Evolutionary conservation across 805 yeast species (phyloP), one percentile per base, ranked within the genome.

Genomic region (Candida coleopterorum): DNA sequence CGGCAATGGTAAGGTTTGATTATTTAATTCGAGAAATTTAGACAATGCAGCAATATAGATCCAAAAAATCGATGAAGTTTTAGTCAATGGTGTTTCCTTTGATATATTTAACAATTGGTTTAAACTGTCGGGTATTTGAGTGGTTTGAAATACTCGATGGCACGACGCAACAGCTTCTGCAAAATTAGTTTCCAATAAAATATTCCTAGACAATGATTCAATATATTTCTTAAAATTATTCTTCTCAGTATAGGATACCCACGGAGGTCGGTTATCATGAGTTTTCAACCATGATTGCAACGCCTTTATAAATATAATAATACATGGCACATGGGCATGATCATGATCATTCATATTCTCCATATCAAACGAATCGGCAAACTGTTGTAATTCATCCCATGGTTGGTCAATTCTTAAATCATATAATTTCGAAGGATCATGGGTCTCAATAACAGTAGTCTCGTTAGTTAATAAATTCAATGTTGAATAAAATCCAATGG

Each of bases 341-440:
- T 64, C 68, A 4, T 61, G 61, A 27, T 68, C 74, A 32, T 67
- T 71, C 25, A 81, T 40, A 0, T 42, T 21, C 1, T 64, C 63
- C 9, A 83, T 44, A 37, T 79, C 76, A 31, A 79, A 62, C 1
- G 74, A 55, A 33, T 76, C 73, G 11, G 74, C 66, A 45, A 68
- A 77, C 0, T 56, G 60, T 25, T 57, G 55, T 6, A 88, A 57
- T 45, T 84, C 87, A 1, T 67, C 59, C 96, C 96, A 90, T 1
- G 93, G 85, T 4, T 53, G 38, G 41, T 77, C 80, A 2, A 88
- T 56, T 35, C 95, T 61, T 40, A 88, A 58, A 48, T 86, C 95
- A 18, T 70, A 75, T 2, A 79, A 50, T 7, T 73, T 63, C 53
- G 62, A 78, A 0, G 80, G 77, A 53, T 87, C 95, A 47, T 68